Percentiles rank a stretch among this genome's conserved stretches.
Conservation (phyloP, 805 yeast species). For the Myxozyma udenii region DNA sequence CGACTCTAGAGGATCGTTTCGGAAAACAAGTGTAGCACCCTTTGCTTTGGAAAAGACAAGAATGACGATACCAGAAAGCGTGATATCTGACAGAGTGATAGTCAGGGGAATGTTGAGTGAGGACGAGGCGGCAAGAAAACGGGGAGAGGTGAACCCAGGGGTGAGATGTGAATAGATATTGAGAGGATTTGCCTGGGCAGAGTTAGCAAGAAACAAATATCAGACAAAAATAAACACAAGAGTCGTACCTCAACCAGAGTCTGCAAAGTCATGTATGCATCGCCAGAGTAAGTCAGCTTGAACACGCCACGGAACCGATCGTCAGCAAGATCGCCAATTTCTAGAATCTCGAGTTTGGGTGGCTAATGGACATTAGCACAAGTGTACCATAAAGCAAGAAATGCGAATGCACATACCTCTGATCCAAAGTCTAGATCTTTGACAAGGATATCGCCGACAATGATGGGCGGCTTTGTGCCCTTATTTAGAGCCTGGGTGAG, state of each 20-base stretch:
- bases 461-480: constrained; percentile 63
- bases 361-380: constrained; percentile 35
- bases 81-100: constrained; percentile 66
- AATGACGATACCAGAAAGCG: constrained; percentile 75
- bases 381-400: neutral
- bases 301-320: constrained; percentile 80
- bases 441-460: constrained; percentile 66
- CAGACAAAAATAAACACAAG: too few species aligned
- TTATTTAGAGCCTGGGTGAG: constrained; percentile 71
- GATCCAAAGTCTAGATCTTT: constrained; percentile 71
- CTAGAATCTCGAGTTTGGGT: constrained; percentile 73
- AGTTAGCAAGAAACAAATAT: neutral
- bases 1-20: constrained; percentile 83
- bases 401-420: constrained; percentile 36
- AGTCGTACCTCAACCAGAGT: constrained; percentile 53
- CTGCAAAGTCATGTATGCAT: constrained; percentile 67
- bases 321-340: constrained; percentile 73
- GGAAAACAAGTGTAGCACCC: constrained; percentile 81
- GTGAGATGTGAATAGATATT: constrained; percentile 53
- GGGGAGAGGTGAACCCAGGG: constrained; percentile 61
- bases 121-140: constrained; percentile 60
- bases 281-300: constrained; percentile 71
- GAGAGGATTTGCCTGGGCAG: constrained; percentile 69
- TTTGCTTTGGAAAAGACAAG: constrained; percentile 77
- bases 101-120: constrained; percentile 77